Percentiles rank a stretch among this genome's conserved stretches.
Evolutionary conservation across 1,284 basidiomycete species (phyloP).

Genomic region (Macrocystidia cucumis): DNA sequence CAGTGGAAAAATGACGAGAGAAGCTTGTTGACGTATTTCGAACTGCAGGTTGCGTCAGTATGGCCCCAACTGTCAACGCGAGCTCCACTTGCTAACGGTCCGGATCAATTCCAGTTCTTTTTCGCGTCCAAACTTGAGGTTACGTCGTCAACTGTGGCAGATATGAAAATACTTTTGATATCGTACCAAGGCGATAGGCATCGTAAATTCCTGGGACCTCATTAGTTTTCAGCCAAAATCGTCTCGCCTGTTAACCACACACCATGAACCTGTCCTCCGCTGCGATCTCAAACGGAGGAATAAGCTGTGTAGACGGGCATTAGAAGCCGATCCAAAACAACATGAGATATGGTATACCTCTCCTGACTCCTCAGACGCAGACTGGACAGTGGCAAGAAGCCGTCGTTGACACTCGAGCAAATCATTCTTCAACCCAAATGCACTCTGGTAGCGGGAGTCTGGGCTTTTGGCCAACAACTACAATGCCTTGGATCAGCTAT

Average conservation of each 20-base stretch:
- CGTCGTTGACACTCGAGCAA: conserved; percentile 58
- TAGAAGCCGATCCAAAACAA: conserved; percentile 2
- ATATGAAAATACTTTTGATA: conserved; percentile 5
- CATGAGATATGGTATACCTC: conserved; percentile 30
- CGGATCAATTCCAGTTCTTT: conserved; percentile 60
- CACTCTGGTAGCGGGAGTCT: conserved; percentile 61
- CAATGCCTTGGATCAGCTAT: conserved; percentile 6
- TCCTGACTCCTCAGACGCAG: conserved; percentile 45
- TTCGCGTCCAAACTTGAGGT: conserved; percentile 53
- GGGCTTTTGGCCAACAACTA: conserved; percentile 59
- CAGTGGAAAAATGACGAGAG: conserved; percentile 41
- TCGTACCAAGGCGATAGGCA: conserved; percentile 54
- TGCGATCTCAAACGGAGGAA: conserved; percentile 59
- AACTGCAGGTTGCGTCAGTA: conserved; percentile 21
- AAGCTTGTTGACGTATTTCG: conserved; percentile 56
- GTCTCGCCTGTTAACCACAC: conserved; percentile 14
- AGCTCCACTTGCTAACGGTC: conserved; percentile 42
- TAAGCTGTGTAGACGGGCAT: conserved; percentile 34
- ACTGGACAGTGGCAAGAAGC: conserved; percentile 48
- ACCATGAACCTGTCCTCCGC: conserved; percentile 56
- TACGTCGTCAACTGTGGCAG: conserved; percentile 2
- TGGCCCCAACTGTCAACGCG: background rate
- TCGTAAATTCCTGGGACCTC: conserved; percentile 53
- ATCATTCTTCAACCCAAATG: conserved; percentile 58
- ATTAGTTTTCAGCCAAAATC: conserved; percentile 3